A percentile compares a stretch with the other conserved stretches of the same genome.
Conservation (phyloP, 164 flowering plant genomes). For the Liquidambar formosana region DNA sequence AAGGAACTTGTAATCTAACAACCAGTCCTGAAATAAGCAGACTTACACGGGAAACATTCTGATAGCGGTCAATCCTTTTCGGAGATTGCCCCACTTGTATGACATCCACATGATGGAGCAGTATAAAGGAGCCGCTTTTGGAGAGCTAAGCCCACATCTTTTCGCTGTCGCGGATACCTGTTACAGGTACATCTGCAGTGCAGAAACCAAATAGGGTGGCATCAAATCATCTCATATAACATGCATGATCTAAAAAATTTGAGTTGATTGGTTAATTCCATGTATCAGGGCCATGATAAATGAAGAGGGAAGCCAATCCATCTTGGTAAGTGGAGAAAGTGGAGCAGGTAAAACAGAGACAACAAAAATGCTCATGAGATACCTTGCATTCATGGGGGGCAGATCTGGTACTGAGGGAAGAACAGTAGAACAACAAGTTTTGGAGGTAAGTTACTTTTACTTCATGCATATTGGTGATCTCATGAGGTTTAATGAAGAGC, state of each 20-base stretch:
- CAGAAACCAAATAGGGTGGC: not conserved
- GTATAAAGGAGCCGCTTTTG: slow-evolving; percentile 80
- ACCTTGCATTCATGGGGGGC: slow-evolving; percentile 94
- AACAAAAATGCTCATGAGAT: slow-evolving; percentile 89
- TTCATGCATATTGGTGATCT: not conserved
- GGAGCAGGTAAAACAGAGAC: slow-evolving; percentile 95
- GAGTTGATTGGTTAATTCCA: slow-evolving; percentile 1
- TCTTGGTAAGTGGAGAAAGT: slow-evolving; percentile 87
- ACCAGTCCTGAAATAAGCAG: slow-evolving; percentile 38
- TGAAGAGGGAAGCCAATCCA: slow-evolving; percentile 72
- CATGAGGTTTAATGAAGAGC: not conserved
- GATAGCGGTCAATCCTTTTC: slow-evolving; percentile 86
- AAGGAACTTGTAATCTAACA: slow-evolving; percentile 8
- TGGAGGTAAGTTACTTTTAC: slow-evolving; percentile 52
- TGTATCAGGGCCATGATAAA: slow-evolving; percentile 64
- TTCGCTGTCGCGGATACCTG: slow-evolving; percentile 86
- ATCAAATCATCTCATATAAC: not conserved
- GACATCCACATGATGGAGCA: slow-evolving; percentile 88
- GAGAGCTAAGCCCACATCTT: slow-evolving; percentile 86
- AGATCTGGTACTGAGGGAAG: slow-evolving; percentile 77
- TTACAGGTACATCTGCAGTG: slow-evolving; percentile 50
- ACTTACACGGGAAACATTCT: slow-evolving; percentile 89
- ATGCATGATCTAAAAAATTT: not conserved
- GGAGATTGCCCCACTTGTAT: slow-evolving; percentile 77
- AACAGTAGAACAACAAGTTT: slow-evolving; percentile 86